Evolutionary conservation across 306 rosid genomes (phyloP).

Genomic region (Prunus mongolica): DNA sequence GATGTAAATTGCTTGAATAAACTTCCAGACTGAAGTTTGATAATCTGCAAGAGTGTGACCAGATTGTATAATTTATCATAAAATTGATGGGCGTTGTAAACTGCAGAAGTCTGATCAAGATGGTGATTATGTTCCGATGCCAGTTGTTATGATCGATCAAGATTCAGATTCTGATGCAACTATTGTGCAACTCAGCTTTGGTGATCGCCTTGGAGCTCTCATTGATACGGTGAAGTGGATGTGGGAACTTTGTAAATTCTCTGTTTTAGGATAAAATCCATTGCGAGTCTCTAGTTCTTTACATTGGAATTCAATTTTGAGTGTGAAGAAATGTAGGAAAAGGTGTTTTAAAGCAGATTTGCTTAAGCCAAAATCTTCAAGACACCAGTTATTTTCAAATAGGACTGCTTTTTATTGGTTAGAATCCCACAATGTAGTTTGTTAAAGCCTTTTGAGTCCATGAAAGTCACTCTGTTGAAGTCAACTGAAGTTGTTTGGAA

Average conservation of each 20-base stretch:
- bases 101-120: slow-evolving; percentile 56
- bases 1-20: background rate
- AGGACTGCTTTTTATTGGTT: background rate
- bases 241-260: slow-evolving; percentile 20
- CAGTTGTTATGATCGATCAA: slow-evolving; percentile 81
- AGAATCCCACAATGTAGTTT: background rate
- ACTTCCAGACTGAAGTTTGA: background rate
- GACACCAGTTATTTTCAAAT: background rate
- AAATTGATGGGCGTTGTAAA: slow-evolving; percentile 26
- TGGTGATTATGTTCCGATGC: slow-evolving; percentile 61
- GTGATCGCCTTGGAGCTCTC: slow-evolving; percentile 98
- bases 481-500: background rate
- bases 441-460: background rate
- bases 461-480: background rate
- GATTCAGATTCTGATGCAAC: slow-evolving; percentile 84
- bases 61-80: background rate
- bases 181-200: slow-evolving; percentile 87
- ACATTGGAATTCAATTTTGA: background rate
- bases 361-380: background rate
- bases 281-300: background rate
- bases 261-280: background rate
- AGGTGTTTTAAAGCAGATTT: background rate
- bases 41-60: background rate
- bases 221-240: slow-evolving; percentile 74
- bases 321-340: background rate